Base-by-base conservation (phyloP, 2,329 filamentous ascomycete genomes). In the Colletotrichum nymphaeae region DNA sequence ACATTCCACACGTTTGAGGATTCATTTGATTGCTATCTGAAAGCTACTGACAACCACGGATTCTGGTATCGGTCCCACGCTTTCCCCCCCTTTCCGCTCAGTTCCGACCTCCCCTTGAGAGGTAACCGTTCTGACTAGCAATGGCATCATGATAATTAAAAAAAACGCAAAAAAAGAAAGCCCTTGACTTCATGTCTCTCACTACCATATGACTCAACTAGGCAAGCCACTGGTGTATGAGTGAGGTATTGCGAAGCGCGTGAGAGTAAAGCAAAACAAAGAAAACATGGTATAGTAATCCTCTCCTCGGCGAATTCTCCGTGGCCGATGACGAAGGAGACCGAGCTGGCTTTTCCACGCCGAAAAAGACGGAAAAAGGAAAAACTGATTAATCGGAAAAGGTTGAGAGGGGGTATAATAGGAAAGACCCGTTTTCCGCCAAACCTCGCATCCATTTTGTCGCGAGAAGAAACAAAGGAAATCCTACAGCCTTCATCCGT, bases 261-360 rank as follows among this genome's bases (percentile, higher is more conserved):
- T 16, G 46, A 19, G 26, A 37, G 28, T 26, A 19, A 7, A 26
- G 53, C 52, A 32, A 12, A 22, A 49, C 46, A 64, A 64, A 37
- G n/a, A 35, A 64, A 64, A 63, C 62, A 35, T 64, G 62, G 62
- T 64, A 64, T 64, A 64, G 24, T 64, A 26, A 28, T n/a, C 28
- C 55, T 28, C 49, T 35, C 62, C 30, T n/a, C 7, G 59, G 46
- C 49, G 16, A 64, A 8, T 16, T 19, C 30, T 64, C 46, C n/a
- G 28, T 37, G 28, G 22, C n/a, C 22, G 62, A 37, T 55, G 16
- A 53, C 30, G 30, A 32, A 64, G n/a, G 32, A 37, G 52, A 55
- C 62, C 24, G n/a, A 22, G 35, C 22, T 8, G 46, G 46, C 62
- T 63, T 64, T 53, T 52, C 8, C 49, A n/a, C 49, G 62, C 49